Evolutionary conservation across 1,284 basidiomycete species (phyloP).

Genomic region (Golubevia sp.): DNA sequence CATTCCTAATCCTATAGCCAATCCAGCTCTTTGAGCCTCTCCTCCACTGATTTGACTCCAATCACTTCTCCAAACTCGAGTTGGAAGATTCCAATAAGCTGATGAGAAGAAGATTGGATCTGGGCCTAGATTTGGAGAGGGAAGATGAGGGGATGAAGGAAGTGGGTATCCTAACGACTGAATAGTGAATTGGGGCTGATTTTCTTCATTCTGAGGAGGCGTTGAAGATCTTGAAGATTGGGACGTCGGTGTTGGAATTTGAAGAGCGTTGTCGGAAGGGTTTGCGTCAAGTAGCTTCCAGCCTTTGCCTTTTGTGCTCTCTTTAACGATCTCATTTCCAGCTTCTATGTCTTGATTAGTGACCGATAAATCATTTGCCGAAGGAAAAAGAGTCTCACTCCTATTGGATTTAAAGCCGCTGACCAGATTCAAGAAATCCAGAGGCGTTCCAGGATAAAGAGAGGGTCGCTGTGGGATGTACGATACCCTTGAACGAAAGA

Average conservation of each 20-base stretch:
- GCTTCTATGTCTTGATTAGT: constrained; percentile 8
- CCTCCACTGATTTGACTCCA: constrained; percentile 82
- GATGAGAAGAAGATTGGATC: too few relatives aligned
- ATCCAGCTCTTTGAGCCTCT: constrained; percentile 77
- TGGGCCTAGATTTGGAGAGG: too few relatives aligned
- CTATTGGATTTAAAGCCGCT: constrained; percentile 68
- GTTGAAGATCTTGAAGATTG: background rate
- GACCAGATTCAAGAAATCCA: constrained; percentile 71
- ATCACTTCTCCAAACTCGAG: constrained; percentile 73
- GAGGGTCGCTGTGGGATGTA: constrained; percentile 85
- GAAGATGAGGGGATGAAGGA: too few relatives aligned
- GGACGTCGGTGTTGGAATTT: background rate
- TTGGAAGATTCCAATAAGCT: constrained; percentile 71
- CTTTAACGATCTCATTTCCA: constrained; percentile 18
- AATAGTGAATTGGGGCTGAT: constrained; percentile 67
- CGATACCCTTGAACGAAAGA: constrained; percentile 75
- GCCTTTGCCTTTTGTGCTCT: constrained; percentile 7
- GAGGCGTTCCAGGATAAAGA: constrained; percentile 77
- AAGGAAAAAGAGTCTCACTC: constrained; percentile 7
- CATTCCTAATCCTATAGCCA: constrained; percentile 72
- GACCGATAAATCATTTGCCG: too few relatives aligned
- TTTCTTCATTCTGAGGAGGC: constrained; percentile 13
- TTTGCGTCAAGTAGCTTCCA: background rate
- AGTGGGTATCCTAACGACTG: too few relatives aligned
- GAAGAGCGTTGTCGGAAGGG: background rate